phyloP scores from a whole-genome alignment of 202 grass and related monocot species.

The Digitaria exilis region DNA sequence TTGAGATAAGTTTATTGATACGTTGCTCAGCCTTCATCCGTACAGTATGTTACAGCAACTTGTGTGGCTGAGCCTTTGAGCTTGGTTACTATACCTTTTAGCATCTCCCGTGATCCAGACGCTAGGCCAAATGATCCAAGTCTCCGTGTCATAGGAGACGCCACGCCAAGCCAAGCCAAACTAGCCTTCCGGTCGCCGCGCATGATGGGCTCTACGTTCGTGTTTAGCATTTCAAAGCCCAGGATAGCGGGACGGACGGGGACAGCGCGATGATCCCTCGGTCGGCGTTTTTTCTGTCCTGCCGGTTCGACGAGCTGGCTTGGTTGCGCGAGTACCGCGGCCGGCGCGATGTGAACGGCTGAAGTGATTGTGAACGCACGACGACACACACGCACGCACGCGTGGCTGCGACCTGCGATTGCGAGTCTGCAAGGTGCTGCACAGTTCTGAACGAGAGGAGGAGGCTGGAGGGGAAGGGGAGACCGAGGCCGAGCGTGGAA shows the following conservation, averaged over 20 bases:
- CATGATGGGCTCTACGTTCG: background rate
- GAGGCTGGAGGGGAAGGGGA: no score
- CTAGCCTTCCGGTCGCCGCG: background rate
- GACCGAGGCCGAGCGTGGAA: background rate
- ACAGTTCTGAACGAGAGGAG: background rate
- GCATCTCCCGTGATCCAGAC: background rate
- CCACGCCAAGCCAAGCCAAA: no score
- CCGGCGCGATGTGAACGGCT: constrained; percentile 5
- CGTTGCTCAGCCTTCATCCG: background rate
- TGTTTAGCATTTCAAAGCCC: background rate
- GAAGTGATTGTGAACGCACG: background rate
- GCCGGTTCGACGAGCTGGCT: background rate
- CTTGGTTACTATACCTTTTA: background rate
- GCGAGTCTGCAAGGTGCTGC: background rate
- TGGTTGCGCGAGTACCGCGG: background rate
- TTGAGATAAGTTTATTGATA: background rate
- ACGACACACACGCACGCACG: background rate
- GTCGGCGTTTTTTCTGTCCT: background rate
- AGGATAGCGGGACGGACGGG: background rate
- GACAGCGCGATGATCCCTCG: background rate
- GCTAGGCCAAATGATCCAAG: background rate
- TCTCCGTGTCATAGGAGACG: background rate
- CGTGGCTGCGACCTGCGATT: background rate
- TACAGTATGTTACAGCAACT: background rate
- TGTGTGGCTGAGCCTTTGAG: background rate